phyloP scores from a whole-genome alignment of 768 basidiomycete genomes.

The Lactifluus rugatus region DNA sequence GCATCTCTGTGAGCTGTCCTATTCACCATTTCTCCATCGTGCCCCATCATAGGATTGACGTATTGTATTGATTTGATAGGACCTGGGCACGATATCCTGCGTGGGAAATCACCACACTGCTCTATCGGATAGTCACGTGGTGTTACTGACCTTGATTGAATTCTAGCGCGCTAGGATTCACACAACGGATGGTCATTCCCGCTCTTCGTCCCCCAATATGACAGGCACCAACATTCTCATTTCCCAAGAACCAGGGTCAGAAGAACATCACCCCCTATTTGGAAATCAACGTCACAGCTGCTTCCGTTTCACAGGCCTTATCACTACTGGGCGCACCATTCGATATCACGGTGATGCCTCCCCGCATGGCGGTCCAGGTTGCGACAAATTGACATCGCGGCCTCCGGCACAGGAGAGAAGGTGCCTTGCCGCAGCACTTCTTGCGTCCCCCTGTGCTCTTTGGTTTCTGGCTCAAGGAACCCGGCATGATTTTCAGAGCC shows the following conservation, averaged over 20 bases:
- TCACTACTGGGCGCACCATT: background rate
- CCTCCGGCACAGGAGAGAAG: background rate
- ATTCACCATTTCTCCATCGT: background rate
- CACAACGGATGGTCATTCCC: constrained; percentile 7
- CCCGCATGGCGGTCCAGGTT: background rate
- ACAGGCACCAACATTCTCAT: constrained; percentile 9
- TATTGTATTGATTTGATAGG: background rate
- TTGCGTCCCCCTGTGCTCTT: background rate
- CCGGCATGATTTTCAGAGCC: background rate
- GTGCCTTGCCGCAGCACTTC: background rate
- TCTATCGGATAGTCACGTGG: constrained; percentile 2
- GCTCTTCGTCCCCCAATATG: constrained; percentile 2
- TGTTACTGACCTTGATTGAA: background rate
- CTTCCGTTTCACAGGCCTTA: background rate
- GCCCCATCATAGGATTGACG: background rate
- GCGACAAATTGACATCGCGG: background rate
- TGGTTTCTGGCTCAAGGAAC: background rate
- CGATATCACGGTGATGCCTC: background rate
- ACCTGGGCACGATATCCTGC: background rate
- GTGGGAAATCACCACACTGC: background rate
- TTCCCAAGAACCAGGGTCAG: constrained; percentile 3
- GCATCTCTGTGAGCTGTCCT: background rate
- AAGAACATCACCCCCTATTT: background rate
- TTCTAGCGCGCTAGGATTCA: background rate
- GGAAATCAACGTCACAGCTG: background rate